Evolutionary conservation across 305 asterid species (phyloP), one percentile per base, ranked within the genome.

Genomic region (Fraxinus paxiana): DNA sequence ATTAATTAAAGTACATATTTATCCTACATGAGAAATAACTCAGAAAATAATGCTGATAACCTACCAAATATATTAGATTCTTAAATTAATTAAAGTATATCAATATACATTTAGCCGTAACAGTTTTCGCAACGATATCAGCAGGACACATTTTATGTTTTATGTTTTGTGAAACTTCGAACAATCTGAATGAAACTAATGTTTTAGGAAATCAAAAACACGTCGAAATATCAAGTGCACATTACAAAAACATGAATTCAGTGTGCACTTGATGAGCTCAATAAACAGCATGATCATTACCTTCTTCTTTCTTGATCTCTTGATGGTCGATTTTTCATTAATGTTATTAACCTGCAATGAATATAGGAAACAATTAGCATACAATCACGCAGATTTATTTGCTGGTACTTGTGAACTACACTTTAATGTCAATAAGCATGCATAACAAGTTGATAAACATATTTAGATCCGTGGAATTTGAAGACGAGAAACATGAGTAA

Each of bases 221-320:
- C 41, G 46, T 37, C 46, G 43, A 41, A 3, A 73, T 1, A 35
- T 72, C 71, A 70, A 73, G 37, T 3, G 28, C 3, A 33, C 34
- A 77, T 18, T 54, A 56, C 28, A 41, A 1, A 74, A 77, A 77
- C 1, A 2, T 20, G 30, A 59, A 59, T 8, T 3, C 28, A 56
- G 22, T 6, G 2, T 56, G 8, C 2, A 18, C 6, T 56, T 17
- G 28, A 18, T 15, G 13, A n/a, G 59, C 54, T 26, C 0, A 46
- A 81, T 17, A 37, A 65, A 69, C 28, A 59, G 28, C 78, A 54
- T 35, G 69, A 80, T 35, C 73, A 79, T 77, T 72, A 94, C 98
- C 98, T 92, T 94, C 89, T 91, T 91, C 87, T 83, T 92, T 89
- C 94, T 88, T 75, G 94, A 84, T 84, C 92, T 92, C 88, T 87